Base-by-base conservation (phyloP, 2,329 filamentous ascomycete species). In the Calonectria pseudoturangicola region DNA sequence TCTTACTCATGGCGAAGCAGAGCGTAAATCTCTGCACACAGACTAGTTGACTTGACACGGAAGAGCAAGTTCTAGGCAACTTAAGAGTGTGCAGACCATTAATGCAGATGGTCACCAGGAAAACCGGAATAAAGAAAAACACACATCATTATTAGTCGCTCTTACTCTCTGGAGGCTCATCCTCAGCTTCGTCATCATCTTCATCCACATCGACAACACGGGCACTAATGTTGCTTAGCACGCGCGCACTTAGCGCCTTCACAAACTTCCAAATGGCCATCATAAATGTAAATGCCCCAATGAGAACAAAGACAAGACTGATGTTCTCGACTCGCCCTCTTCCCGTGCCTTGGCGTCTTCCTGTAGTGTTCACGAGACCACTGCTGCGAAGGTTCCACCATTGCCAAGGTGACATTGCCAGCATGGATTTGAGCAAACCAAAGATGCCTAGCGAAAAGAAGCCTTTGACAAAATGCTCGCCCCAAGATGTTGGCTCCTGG, bases 11-110 rank as follows among this genome's bases (percentile, higher is more conserved):
- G 84, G 85, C 83, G 78, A 79, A 81, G 81, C 78, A 83, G 84
- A 84, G 86, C 83, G 80, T 90, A 85, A 71, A 90, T 98, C 89
- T 98, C 89, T 94, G 95, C 95, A 97, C 93, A 92, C 92, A 94
- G 95, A 98, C 95, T 97, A 92, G 96, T 97, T 92, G 93, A 92
- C 94, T 95, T 91, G 91, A 92, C 92, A 96, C 90, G 90, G 93
- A 89, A 87, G 87, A 90, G 89, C 82, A 88, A 84, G 86, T 87
- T 92, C 90, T 90, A 95, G 95, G 91, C 94, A 98, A 97, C 95
- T 98, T 94, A 98, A 98, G 93, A 94, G 94, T 93, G 94, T 96
- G 95, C 95, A 94, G 83, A 84, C 79, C 50, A 48, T 68, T 68
- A 71, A 72, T 68, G n/a, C 58, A 62, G 28, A 58, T 73, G 48